These are phyloP conservation scores for Lyophyllum atratum DNA, from an alignment of 768 basidiomycete species.

Conservation along the genomic window DNA sequence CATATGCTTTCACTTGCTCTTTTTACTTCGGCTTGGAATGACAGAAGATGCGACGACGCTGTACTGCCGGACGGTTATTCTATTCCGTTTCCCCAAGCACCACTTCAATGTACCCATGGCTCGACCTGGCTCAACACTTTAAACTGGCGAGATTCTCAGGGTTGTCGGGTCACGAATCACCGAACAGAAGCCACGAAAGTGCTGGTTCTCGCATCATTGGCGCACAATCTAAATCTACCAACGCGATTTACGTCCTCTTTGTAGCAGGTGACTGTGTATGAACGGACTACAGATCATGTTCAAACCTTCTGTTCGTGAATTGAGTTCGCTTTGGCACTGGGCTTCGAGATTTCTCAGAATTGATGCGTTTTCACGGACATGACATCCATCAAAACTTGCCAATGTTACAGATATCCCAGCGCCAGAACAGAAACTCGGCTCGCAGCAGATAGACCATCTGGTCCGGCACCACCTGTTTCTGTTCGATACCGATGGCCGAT, in stretches of 20 bases:
- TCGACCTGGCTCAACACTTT: background rate
- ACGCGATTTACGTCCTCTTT: background rate
- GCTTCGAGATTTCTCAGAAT: background rate
- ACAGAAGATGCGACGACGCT: background rate
- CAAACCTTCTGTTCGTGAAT: background rate
- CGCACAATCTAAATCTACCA: background rate
- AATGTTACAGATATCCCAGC: background rate
- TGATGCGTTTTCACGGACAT: background rate
- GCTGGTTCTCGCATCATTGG: background rate
- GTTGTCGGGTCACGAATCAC: background rate
- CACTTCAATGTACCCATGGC: background rate
- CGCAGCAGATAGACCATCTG: background rate
- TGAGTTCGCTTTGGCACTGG: background rate
- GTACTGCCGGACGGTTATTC: background rate
- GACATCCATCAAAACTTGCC: background rate
- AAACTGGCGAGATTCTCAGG: background rate
- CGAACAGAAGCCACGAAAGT: background rate
- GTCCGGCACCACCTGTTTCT: background rate
- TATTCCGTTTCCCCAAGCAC: background rate
- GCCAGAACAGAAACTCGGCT: background rate
- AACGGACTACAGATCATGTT: background rate
- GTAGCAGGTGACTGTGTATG: slow-evolving; percentile 1
- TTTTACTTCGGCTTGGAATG: background rate
- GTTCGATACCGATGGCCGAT: background rate
- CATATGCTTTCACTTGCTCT: background rate